Percentiles rank a stretch among this genome's conserved stretches.
Conservation (phyloP, 768 basidiomycete genomes). For the Mycena polygramma region DNA sequence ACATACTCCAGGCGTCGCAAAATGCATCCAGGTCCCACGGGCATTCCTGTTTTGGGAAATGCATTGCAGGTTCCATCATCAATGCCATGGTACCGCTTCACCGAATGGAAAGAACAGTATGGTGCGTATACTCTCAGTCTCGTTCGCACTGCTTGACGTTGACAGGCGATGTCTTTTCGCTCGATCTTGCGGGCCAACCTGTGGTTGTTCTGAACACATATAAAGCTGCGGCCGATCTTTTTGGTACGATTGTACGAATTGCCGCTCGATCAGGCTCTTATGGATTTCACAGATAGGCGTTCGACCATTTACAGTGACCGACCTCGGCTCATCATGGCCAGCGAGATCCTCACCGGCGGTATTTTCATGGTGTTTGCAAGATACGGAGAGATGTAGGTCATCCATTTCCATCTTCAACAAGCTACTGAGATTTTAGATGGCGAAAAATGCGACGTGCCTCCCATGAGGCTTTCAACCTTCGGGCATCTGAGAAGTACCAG, state of each 20-base stretch:
- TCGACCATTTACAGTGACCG: conserved; percentile 47
- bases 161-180: conserved; percentile 46
- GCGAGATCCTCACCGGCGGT: conserved; percentile 46
- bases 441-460: conserved; percentile 37
- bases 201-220: conserved; percentile 51
- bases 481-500: neutral
- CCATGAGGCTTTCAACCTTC: conserved; percentile 31
- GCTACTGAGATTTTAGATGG: too few species aligned
- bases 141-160: neutral
- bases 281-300: too few species aligned
- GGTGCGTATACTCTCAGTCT: conserved; percentile 18
- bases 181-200: conserved; percentile 52
- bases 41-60: conserved; percentile 39
- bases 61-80: conserved; percentile 36
- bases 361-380: too few species aligned
- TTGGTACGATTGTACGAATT: too few species aligned
- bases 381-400: too few species aligned
- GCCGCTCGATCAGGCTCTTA: too few species aligned
- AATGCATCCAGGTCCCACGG: conserved; percentile 39
- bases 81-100: conserved; percentile 35
- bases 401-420: too few species aligned
- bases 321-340: conserved; percentile 35
- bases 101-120: conserved; percentile 36
- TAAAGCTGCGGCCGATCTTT: conserved; percentile 48
- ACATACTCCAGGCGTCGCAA: too few species aligned